Conservation (phyloP, 345 rosid species). For the Odontarrhena argentea region DNA sequence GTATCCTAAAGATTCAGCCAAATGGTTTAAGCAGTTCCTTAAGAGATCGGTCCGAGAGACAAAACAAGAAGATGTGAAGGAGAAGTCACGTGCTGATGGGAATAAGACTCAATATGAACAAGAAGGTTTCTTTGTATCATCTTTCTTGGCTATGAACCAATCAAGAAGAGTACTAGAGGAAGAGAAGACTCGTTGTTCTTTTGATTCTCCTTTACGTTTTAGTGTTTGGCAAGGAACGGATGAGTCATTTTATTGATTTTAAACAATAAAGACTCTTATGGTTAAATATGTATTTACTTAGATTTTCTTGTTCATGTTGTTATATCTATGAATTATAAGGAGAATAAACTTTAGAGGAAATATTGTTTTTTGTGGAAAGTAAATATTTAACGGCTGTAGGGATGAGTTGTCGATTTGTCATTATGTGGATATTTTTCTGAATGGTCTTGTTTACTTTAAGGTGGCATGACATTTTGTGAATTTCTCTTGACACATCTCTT, state of each 20-base stretch:
- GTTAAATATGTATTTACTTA: not conserved
- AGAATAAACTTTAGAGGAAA: not conserved
- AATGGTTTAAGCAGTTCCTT: conserved; percentile 55
- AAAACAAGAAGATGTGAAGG: not conserved
- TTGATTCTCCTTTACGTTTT: conserved; percentile 4
- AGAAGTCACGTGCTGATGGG: conserved; percentile 14
- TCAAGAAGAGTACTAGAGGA: conserved; percentile 14
- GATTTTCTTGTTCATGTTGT: not conserved
- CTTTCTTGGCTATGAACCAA: conserved; percentile 36
- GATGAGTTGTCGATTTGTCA: not conserved
- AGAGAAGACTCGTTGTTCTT: conserved; percentile 25
- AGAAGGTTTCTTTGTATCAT: conserved; percentile 17
- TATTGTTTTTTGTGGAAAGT: not conserved
- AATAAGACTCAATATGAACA: conserved; percentile 16
- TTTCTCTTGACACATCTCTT: too few relatives aligned
- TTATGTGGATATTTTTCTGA: not conserved
- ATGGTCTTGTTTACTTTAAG: not conserved
- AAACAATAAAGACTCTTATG: not conserved
- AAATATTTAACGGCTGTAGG: not conserved
- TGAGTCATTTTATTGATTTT: conserved; percentile 30
- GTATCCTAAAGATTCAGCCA: conserved; percentile 56
- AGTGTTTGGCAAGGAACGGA: conserved; percentile 13
- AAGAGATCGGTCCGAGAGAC: conserved; percentile 24
- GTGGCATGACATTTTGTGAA: too few relatives aligned
- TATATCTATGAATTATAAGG: conserved; percentile 6